These are phyloP conservation scores for Emericellopsis atlantica DNA, from an alignment of 2,329 filamentous ascomycete genomes.

Conservation along the genomic window DNA sequence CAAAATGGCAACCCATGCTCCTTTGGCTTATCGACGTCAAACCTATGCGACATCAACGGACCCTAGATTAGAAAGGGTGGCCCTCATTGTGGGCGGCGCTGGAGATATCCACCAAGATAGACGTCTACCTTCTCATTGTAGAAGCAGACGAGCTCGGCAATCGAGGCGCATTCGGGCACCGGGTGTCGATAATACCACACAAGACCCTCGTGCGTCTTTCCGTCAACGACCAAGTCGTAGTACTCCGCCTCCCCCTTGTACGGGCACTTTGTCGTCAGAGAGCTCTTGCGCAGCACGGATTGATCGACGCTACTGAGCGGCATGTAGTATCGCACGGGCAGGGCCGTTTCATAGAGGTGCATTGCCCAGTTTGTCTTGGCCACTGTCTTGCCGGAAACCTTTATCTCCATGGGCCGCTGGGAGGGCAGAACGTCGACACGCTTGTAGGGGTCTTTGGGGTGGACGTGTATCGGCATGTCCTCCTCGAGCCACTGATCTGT, in stretches of 20 bases:
- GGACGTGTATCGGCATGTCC: conserved; percentile 43
- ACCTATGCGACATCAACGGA: no score
- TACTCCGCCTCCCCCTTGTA: conserved; percentile 57
- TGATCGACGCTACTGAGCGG: conserved; percentile 36
- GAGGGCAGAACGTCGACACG: conserved; percentile 49
- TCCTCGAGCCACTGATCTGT: conserved; percentile 37
- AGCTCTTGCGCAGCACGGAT: conserved; percentile 31
- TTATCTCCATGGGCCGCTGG: conserved; percentile 36
- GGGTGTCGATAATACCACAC: conserved; percentile 53
- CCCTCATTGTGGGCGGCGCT: conserved; percentile 13
- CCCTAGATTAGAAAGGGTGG: no score
- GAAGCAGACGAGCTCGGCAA: conserved; percentile 48
- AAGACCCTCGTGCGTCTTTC: conserved; percentile 30
- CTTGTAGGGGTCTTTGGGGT: conserved; percentile 57
- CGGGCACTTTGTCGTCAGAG: conserved; percentile 44
- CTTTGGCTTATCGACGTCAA: no score
- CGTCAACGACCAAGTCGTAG: conserved; percentile 38
- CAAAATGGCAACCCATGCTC: no score
- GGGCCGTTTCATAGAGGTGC: conserved; percentile 47
- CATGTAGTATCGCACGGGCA: conserved; percentile 48
- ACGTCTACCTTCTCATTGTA: conserved; percentile 59
- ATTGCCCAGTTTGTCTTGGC: conserved; percentile 30
- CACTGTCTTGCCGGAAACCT: conserved; percentile 30
- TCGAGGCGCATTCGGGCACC: conserved; percentile 37
- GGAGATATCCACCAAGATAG: conserved; percentile 34